These are phyloP conservation scores for Rhizophora mangle DNA, from an alignment of 345 rosid species.

Conservation along the genomic window DNA sequence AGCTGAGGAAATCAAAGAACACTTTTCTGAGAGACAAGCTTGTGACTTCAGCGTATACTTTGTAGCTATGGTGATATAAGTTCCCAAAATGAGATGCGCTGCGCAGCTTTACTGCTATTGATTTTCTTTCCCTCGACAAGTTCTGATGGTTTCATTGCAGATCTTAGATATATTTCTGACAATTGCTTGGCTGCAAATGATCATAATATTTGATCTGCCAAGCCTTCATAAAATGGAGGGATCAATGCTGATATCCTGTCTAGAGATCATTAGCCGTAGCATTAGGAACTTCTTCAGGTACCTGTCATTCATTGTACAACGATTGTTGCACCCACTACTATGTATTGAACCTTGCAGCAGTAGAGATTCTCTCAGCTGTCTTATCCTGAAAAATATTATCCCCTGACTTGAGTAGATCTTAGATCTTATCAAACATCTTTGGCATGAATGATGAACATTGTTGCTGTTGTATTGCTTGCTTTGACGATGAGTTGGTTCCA, in stretches of 20 bases:
- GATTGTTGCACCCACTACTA: not conserved
- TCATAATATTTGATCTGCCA: slow-evolving; percentile 45
- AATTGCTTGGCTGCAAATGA: slow-evolving; percentile 63
- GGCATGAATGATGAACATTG: not conserved
- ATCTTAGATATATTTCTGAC: slow-evolving; percentile 49
- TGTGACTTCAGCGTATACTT: slow-evolving; percentile 59
- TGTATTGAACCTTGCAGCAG: no score
- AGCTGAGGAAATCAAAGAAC: slow-evolving; percentile 56
- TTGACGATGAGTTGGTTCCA: not conserved
- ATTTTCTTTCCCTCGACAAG: not conserved
- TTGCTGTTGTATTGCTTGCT: not conserved
- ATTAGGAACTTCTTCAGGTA: slow-evolving; percentile 85
- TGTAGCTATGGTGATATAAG: slow-evolving; percentile 52
- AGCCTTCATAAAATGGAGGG: slow-evolving; percentile 44
- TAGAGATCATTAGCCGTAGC: slow-evolving; percentile 60
- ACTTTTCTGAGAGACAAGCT: slow-evolving; percentile 58
- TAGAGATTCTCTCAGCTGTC: no score
- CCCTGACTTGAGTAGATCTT: not conserved
- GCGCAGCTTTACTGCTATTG: not conserved
- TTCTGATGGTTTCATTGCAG: slow-evolving; percentile 26
- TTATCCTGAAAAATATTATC: not conserved
- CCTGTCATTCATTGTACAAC: not conserved
- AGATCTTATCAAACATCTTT: not conserved
- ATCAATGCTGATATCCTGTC: slow-evolving; percentile 43
- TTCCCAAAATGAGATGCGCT: not conserved